These are phyloP conservation scores for Anthostomella pinea DNA, from an alignment of 2,329 filamentous ascomycete genomes.

Conservation along the genomic window DNA sequence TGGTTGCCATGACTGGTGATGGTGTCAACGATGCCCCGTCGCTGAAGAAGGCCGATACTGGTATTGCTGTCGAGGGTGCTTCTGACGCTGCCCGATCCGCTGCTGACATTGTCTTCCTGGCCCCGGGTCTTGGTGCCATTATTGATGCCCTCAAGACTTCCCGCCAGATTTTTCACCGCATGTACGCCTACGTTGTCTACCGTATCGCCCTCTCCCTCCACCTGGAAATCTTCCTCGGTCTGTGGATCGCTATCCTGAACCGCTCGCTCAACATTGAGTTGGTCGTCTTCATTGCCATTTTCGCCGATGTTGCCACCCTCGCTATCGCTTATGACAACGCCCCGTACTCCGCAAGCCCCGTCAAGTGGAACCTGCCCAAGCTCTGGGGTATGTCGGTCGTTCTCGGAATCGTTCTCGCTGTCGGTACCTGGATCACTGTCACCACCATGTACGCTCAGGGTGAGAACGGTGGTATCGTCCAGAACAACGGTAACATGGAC, in stretches of 20 bases:
- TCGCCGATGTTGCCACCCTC: conserved; percentile 87
- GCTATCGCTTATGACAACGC: conserved; percentile 94
- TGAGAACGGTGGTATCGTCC: conserved; percentile 76
- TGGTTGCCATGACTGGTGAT: conserved; percentile 95
- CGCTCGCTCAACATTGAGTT: conserved; percentile 79
- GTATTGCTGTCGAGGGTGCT: conserved; percentile 90
- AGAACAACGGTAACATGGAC: conserved; percentile 82
- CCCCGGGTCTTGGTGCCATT: conserved; percentile 85
- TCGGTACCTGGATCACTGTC: conserved; percentile 85
- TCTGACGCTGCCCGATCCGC: conserved; percentile 88
- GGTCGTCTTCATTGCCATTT: conserved; percentile 92
- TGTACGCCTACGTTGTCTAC: conserved; percentile 96
- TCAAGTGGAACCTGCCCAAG: conserved; percentile 94
- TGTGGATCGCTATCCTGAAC: conserved; percentile 90
- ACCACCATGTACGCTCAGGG: conserved; percentile 71
- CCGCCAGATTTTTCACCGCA: conserved; percentile 92
- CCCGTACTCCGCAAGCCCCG: conserved; percentile 78
- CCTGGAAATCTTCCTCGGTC: conserved; percentile 84
- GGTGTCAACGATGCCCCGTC: conserved; percentile 93
- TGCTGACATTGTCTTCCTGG: conserved; percentile 91
- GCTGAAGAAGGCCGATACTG: conserved; percentile 92
- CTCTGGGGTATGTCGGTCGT: conserved; percentile 90
- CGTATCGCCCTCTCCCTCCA: conserved; percentile 90
- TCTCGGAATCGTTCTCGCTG: conserved; percentile 74
- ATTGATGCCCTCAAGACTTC: conserved; percentile 92